Conservation (phyloP, 306 rosid genomes). For the Rosa chinensis region DNA sequence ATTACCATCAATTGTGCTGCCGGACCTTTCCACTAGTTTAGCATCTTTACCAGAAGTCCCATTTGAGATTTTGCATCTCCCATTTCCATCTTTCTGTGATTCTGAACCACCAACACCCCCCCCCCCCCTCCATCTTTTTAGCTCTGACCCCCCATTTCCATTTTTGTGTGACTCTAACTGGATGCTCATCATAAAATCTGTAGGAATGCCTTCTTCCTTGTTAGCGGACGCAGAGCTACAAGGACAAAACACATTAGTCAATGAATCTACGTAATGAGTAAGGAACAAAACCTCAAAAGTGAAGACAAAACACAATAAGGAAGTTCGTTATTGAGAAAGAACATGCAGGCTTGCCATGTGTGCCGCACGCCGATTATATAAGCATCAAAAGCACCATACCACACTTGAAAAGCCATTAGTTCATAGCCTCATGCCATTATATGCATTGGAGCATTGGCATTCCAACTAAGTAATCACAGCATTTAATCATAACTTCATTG, state of each 20-base stretch:
- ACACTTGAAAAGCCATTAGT: background rate
- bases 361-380: background rate
- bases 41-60: conserved; percentile 33
- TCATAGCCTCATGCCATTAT: conserved; percentile 3
- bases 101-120: background rate
- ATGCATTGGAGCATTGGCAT: background rate
- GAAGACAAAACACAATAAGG: background rate
- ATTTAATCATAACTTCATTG: background rate
- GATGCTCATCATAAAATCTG: conserved; percentile 44
- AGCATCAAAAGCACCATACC: conserved; percentile 12
- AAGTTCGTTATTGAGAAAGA: background rate
- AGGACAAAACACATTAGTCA: background rate
- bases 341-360: background rate
- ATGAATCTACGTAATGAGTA: background rate
- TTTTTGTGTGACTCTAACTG: conserved; percentile 44
- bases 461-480: background rate
- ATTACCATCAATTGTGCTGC: conserved; percentile 45
- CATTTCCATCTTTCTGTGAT: background rate
- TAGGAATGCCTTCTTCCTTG: conserved; percentile 24
- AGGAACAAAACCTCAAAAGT: conserved; percentile 1
- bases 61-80: conserved; percentile 36
- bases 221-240: conserved; percentile 32
- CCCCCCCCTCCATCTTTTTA: background rate
- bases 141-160: conserved; percentile 19
- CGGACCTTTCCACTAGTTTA: conserved; percentile 29